Percentiles rank a stretch among this genome's conserved stretches.
Evolutionary conservation across 139 green algal genomes (phyloP).

Genomic region (Chlamydomonas urium): DNA sequence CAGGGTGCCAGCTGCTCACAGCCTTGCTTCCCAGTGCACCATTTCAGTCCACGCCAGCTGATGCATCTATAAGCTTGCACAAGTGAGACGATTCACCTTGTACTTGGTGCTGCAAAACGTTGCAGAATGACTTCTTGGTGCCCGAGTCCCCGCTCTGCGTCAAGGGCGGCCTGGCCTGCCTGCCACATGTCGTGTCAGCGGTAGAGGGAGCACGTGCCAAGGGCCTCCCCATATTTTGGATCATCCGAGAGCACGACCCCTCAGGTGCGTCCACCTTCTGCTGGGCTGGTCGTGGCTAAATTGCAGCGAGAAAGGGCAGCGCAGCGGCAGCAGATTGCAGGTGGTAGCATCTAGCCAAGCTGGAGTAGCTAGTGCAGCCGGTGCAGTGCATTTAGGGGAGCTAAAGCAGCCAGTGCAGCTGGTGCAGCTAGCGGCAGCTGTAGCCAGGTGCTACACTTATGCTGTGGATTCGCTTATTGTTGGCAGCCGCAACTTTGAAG

Average conservation of each 20-base stretch:
- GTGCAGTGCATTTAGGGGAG: too few species aligned
- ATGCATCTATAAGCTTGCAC: too few species aligned
- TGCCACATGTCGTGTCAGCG: slow-evolving; percentile 33
- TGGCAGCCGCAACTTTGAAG: background rate
- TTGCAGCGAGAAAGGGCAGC: too few species aligned
- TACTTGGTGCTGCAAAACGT: too few species aligned
- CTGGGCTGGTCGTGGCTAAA: background rate
- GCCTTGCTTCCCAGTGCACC: too few species aligned
- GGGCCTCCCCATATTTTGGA: slow-evolving; percentile 40
- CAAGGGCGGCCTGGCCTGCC: slow-evolving; percentile 27
- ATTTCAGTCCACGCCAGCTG: too few species aligned
- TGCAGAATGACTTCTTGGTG: slow-evolving; percentile 57
- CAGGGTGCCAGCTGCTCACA: too few species aligned
- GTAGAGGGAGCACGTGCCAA: slow-evolving; percentile 27
- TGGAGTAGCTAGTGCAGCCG: too few species aligned
- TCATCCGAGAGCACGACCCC: slow-evolving; percentile 47
- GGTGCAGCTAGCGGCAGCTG: background rate
- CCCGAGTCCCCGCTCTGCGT: slow-evolving; percentile 35
- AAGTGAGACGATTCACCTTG: too few species aligned
- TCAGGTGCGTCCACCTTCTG: slow-evolving; percentile 26
- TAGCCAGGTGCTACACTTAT: background rate
- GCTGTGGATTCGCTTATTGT: background rate
- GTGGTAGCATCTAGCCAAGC: too few species aligned
- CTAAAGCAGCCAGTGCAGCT: too few species aligned
- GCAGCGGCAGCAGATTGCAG: too few species aligned